Base-by-base conservation (phyloP, 1,139 yeast genomes). In the Blastobotrys proliferans region DNA sequence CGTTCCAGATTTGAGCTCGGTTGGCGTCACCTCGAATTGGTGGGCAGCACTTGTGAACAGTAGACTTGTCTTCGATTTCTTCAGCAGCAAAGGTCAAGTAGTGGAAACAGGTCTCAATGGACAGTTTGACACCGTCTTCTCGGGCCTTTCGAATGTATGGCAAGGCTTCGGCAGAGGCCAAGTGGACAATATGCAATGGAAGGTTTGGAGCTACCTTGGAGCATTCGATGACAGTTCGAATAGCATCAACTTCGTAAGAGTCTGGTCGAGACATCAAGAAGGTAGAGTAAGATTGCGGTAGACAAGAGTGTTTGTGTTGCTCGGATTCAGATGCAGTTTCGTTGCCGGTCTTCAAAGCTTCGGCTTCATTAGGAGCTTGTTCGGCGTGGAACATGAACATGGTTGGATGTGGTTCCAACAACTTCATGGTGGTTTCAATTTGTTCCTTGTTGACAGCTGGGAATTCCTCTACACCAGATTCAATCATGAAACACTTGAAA, bases 41-140 rank as follows among this genome's bases (percentile, higher is more conserved):
- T 2, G 97, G 97, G 63, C 96, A 88, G 63, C 97, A 90, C 65
- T 90, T 90, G 72, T 75, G 86, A 57, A 81, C 84, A 2, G 97
- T 88, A 17, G 82, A 78, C 48, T 84, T 76, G 56, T 78, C 74
- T 20, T 87, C 80, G 42, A 90, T 84, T 26, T 72, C 72, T 58
- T 88, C 96, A 3, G 96, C 84, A 17, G 74, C 71, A 31, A 90
- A 71, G 1, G 92, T 73, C 41, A 90, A 70, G 61, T 90, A 90
- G 62, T 90, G 97, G 76, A 86, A 90, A 62, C 97, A 88, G 0
- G 97, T 88, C 63, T 90, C 97, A 2, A 90, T 95, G 0, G 94
- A 70, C 34, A 83, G 67, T 21, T 81, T 81, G 44, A 81, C 66
- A 11, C 76, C 76, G 31, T 67, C 65, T 6, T 71, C 66, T 52